Conservation (phyloP, 2,329 filamentous ascomycete species). For the Phialocephala sp. region DNA sequence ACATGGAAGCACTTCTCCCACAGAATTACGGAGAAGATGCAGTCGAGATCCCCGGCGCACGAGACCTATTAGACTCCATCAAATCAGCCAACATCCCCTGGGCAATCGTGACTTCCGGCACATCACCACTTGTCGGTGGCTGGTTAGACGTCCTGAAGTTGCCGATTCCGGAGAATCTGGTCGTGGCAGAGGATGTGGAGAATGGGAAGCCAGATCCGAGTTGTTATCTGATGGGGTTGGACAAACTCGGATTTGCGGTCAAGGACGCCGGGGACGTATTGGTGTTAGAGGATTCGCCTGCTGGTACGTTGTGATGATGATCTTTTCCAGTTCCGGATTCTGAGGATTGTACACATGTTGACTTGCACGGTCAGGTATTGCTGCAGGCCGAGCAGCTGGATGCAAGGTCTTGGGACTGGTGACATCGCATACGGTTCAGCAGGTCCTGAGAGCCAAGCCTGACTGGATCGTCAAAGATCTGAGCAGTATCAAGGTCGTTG, state of each 20-base stretch:
- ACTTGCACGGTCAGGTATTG: constrained; percentile 50
- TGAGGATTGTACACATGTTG: constrained; percentile 37
- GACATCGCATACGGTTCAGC: constrained; percentile 67
- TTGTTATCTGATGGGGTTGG: constrained; percentile 73
- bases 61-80: constrained; percentile 70
- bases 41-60: constrained; percentile 83
- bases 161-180: constrained; percentile 67
- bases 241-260: constrained; percentile 57
- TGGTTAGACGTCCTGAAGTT: constrained; percentile 74
- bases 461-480: constrained; percentile 74
- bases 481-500: constrained; percentile 62
- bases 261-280: constrained; percentile 49
- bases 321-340: constrained; percentile 2
- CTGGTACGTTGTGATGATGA: constrained; percentile 36
- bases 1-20: constrained; percentile 80
- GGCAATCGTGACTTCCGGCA: constrained; percentile 86
- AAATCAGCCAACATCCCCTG: constrained; percentile 63
- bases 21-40: constrained; percentile 78
- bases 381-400: constrained; percentile 72
- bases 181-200: constrained; percentile 77
- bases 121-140: constrained; percentile 68
- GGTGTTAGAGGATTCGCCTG: constrained; percentile 74
- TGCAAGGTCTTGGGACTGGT: constrained; percentile 70
- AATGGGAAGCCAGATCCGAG: constrained; percentile 79
- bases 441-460: constrained; percentile 66